phyloP scores from a whole-genome alignment of 352 stramenopile species.

The Phytophthora macrochlamydospora region DNA sequence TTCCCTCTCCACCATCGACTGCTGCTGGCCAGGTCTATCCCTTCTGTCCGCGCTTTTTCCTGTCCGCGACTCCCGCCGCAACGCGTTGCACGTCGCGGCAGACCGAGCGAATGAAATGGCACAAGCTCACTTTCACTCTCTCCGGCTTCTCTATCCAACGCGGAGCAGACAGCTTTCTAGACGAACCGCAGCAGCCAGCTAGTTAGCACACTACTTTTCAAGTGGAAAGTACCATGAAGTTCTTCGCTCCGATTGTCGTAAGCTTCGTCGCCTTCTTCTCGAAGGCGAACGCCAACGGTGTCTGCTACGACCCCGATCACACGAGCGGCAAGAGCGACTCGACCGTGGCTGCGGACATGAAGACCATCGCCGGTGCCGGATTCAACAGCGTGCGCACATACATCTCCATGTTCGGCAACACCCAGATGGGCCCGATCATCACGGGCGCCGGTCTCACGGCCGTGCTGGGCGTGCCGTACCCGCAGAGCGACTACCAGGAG shows the following conservation, averaged over 20 bases:
- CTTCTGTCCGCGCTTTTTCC: constrained; percentile 13
- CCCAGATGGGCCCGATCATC: constrained; percentile 58
- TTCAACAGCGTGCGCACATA: constrained; percentile 75
- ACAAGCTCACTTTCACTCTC: constrained; percentile 32
- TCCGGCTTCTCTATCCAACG: constrained; percentile 10
- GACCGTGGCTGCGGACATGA: constrained; percentile 50
- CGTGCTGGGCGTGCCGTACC: constrained; percentile 59
- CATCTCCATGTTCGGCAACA: constrained; percentile 61
- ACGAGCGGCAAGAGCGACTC: constrained; percentile 36
- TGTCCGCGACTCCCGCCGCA: constrained; percentile 14
- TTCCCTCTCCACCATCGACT: constrained; percentile 18
- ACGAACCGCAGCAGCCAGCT: not conserved
- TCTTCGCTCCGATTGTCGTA: constrained; percentile 34
- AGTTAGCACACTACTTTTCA: constrained; percentile 22
- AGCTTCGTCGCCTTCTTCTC: constrained; percentile 42
- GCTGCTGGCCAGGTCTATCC: constrained; percentile 11
- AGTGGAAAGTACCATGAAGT: constrained; percentile 49
- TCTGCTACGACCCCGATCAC: constrained; percentile 77
- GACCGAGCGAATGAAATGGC: not conserved
- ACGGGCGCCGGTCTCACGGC: constrained; percentile 48
- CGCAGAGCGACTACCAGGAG: constrained; percentile 43
- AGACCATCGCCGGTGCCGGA: constrained; percentile 49
- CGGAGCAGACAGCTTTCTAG: constrained; percentile 14
- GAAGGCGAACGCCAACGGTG: constrained; percentile 58
- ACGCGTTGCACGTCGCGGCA: constrained; percentile 4